A percentile compares a stretch with the other conserved stretches of the same genome.
Evolutionary conservation across 164 flowering plant species (phyloP).

Genomic region (Nelumbo lutea): DNA sequence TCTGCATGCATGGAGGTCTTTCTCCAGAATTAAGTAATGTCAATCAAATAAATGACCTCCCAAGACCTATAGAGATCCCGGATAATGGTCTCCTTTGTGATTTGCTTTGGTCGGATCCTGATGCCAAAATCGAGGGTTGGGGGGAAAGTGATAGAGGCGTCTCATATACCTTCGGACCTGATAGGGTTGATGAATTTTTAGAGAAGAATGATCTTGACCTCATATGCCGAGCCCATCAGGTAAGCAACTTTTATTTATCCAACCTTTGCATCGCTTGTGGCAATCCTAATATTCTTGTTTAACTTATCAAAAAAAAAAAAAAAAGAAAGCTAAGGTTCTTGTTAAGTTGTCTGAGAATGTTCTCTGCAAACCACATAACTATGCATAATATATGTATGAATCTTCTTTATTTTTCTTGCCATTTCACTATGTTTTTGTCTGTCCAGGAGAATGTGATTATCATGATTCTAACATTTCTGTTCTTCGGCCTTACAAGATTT

Average conservation of each 20-base stretch:
- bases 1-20: slow-evolving; percentile 60
- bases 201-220: slow-evolving; percentile 55
- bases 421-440: too few species aligned
- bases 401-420: too few species aligned
- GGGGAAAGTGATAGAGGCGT: slow-evolving; percentile 52
- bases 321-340: too few species aligned
- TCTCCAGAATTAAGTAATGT: slow-evolving; percentile 44
- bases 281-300: too few species aligned
- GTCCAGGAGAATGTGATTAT: too few species aligned
- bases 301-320: too few species aligned
- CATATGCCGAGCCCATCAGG: slow-evolving; percentile 63
- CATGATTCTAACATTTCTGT: too few species aligned
- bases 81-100: slow-evolving; percentile 57
- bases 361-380: too few species aligned
- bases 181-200: slow-evolving; percentile 39
- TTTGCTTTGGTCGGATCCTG: slow-evolving; percentile 61
- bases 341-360: too few species aligned
- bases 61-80: slow-evolving; percentile 52
- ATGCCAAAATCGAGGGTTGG: slow-evolving; percentile 43
- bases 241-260: slow-evolving; percentile 9
- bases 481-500: too few species aligned
- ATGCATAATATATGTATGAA: too few species aligned
- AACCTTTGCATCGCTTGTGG: background rate
- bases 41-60: slow-evolving; percentile 40
- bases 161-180: slow-evolving; percentile 51